Conservation (phyloP, 164 flowering plant species). For the Nelumbo lutea region DNA sequence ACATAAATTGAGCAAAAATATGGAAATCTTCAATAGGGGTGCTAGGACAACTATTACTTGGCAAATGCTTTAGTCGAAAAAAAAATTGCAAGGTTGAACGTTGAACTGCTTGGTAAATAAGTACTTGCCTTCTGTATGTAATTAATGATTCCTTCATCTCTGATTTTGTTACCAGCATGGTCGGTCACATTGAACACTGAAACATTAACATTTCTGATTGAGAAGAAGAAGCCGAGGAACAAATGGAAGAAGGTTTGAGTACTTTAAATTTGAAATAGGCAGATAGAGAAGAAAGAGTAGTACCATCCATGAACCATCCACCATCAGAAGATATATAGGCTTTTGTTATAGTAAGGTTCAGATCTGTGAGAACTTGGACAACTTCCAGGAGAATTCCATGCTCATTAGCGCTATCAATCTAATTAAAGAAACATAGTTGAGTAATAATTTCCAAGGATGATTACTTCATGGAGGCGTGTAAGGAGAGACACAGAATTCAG, state of each 20-base stretch:
- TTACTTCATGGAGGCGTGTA: neutral
- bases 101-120: neutral
- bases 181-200: conserved; percentile 67
- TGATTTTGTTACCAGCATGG: conserved; percentile 49
- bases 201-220: neutral
- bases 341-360: conserved; percentile 71
- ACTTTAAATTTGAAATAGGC: neutral
- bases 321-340: conserved; percentile 92
- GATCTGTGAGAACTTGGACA: conserved; percentile 78
- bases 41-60: too few species aligned
- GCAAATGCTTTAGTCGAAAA: neutral
- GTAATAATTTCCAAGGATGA: neutral
- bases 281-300: conserved; percentile 2
- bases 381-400: conserved; percentile 84
- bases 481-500: neutral
- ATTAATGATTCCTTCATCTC: conserved; percentile 26
- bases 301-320: conserved; percentile 98
- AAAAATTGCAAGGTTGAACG: neutral
- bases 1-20: too few species aligned
- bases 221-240: neutral
- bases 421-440: conserved; percentile 8
- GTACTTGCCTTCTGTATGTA: conserved; percentile 31
- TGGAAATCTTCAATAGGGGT: neutral
- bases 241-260: neutral
- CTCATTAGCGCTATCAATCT: conserved; percentile 86